Conservation (phyloP, 192 early-diverging fungal genomes). For the Coemansia sp. region DNA sequence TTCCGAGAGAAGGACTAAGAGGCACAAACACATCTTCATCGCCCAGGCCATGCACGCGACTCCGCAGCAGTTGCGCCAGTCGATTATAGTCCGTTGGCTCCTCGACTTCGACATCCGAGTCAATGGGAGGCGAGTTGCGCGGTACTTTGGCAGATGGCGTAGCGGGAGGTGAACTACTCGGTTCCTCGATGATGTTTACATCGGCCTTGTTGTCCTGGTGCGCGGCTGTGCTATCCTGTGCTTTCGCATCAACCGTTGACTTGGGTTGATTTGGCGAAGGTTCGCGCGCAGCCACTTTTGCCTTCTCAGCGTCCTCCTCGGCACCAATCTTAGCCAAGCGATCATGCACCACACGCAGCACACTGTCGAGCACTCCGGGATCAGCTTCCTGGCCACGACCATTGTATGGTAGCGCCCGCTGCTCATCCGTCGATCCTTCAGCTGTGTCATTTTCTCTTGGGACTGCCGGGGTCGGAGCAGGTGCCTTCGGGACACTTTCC, state of each 20-base stretch:
- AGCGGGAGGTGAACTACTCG: neutral
- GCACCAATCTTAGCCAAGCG: conserved; percentile 37
- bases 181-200: conserved; percentile 29
- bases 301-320: conserved; percentile 15
- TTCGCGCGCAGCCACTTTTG: neutral
- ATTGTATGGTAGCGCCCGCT: neutral
- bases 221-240: neutral
- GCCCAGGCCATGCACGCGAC: conserved; percentile 28
- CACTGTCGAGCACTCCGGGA: conserved; percentile 31
- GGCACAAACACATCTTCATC: conserved; percentile 35
- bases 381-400: conserved; percentile 8
- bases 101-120: conserved; percentile 31
- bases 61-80: conserved; percentile 32
- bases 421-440: neutral
- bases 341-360: conserved; percentile 40
- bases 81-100: conserved; percentile 40
- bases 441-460: neutral
- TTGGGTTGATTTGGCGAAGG: neutral
- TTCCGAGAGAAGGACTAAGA: conserved; percentile 20
- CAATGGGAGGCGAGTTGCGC: conserved; percentile 8
- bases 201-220: conserved; percentile 7
- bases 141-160: neutral
- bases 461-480: neutral
- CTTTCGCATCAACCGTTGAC: neutral
- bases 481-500: neutral